These are phyloP conservation scores for Lizonia empirigonia DNA, from an alignment of 2,329 filamentous ascomycete species.

Conservation along the genomic window DNA sequence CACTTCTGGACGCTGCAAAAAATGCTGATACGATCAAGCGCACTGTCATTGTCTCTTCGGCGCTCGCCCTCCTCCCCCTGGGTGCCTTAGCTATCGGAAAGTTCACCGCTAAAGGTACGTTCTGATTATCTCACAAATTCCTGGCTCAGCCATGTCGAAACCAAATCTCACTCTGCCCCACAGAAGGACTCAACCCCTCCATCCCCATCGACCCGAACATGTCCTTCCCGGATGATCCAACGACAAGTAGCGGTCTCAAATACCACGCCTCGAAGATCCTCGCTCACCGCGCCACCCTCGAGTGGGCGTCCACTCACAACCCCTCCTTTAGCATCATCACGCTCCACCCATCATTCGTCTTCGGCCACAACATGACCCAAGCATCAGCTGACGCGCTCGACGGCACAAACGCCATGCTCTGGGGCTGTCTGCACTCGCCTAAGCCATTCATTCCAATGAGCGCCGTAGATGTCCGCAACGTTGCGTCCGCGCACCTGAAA, in stretches of 20 bases:
- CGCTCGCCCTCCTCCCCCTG: slow-evolving; percentile 23
- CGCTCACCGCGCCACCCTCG: slow-evolving; percentile 33
- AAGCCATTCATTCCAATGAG: slow-evolving; percentile 19
- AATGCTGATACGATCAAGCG: slow-evolving; percentile 30
- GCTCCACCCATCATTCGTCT: slow-evolving; percentile 33
- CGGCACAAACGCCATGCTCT: slow-evolving; percentile 30
- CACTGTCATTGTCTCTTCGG: slow-evolving; percentile 34
- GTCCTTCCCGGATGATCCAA: slow-evolving; percentile 11
- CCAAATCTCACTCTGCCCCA: no score
- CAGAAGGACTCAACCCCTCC: slow-evolving; percentile 12
- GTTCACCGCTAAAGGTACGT: slow-evolving; percentile 9
- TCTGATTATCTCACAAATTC: no score
- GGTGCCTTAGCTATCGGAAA: slow-evolving; percentile 1
- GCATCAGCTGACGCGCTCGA: slow-evolving; percentile 18
- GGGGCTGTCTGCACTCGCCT: slow-evolving; percentile 7
- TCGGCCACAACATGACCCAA: slow-evolving; percentile 30
- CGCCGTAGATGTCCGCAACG: slow-evolving; percentile 34
- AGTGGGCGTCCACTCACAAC: slow-evolving; percentile 24
- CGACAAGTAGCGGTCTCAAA: slow-evolving; percentile 13
- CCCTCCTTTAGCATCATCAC: slow-evolving; percentile 30
- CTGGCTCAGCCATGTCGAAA: no score
- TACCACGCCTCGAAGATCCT: slow-evolving; percentile 34
- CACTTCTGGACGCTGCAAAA: slow-evolving; percentile 30
- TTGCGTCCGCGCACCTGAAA: slow-evolving; percentile 33
- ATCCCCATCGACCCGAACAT: slow-evolving; percentile 17